Conservation (phyloP, 192 early-diverging fungal genomes). For the Backusella westeae region DNA sequence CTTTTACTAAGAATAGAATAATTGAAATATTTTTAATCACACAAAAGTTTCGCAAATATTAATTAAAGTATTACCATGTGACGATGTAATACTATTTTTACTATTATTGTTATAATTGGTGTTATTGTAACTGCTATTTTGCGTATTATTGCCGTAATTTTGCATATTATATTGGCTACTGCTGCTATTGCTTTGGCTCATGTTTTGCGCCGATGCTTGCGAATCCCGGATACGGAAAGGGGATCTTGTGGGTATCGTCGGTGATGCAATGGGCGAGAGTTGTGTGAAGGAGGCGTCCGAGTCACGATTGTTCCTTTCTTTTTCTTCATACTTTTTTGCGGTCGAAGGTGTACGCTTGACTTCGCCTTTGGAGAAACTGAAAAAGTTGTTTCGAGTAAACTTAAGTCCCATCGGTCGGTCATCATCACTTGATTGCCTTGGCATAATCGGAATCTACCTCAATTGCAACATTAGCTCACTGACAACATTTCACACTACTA, state of each 20-base stretch:
- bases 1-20: background rate
- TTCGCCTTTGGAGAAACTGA: slow-evolving; percentile 1
- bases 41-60: slow-evolving; percentile 3
- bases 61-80: slow-evolving; percentile 17
- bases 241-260: slow-evolving; percentile 6
- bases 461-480: background rate
- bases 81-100: background rate
- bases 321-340: background rate
- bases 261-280: background rate
- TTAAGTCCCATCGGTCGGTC: slow-evolving; percentile 13
- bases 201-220: background rate
- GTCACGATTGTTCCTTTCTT: background rate
- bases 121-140: background rate
- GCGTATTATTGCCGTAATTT: background rate
- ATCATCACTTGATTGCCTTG: slow-evolving; percentile 10
- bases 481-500: background rate
- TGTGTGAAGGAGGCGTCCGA: background rate
- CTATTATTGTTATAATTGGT: background rate
- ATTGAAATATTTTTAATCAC: background rate
- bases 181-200: background rate
- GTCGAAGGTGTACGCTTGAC: background rate
- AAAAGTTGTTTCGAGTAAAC: slow-evolving; percentile 16
- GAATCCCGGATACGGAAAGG: slow-evolving; percentile 17
- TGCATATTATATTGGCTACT: background rate
- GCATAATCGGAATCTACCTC: slow-evolving; percentile 12